Conservation (phyloP, 2,329 filamentous ascomycete species). For the Chaetomium strumarium region DNA sequence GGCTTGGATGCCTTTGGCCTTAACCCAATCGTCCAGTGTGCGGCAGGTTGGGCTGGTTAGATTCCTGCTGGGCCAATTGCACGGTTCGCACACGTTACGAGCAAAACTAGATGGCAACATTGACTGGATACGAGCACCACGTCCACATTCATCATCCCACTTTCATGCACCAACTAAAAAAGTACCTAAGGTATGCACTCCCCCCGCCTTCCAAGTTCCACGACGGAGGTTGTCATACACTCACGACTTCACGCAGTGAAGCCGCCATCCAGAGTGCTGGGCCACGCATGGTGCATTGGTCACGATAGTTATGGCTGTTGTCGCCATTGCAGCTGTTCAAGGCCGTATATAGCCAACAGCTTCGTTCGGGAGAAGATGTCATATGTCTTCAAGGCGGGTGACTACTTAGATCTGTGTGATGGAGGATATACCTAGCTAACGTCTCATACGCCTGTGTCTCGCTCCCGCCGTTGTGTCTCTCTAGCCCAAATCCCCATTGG, state of each 20-base stretch:
- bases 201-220: too few species aligned
- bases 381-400: too few species aligned
- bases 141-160: background rate
- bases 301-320: background rate
- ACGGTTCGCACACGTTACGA: background rate
- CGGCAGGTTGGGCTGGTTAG: background rate
- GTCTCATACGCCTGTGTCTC: background rate
- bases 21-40: background rate
- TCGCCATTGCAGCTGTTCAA: too few species aligned
- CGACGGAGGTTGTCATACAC: background rate
- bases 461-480: background rate
- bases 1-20: background rate
- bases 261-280: too few species aligned
- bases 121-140: background rate
- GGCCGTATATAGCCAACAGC: background rate
- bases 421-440: slow-evolving; percentile 1
- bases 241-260: background rate
- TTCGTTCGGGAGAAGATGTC: background rate
- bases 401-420: background rate
- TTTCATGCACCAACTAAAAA: background rate
- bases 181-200: background rate
- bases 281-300: background rate
- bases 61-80: background rate
- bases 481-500: background rate
- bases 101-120: background rate